A percentile compares a stretch with the other conserved stretches of the same genome.
phyloP scores from a whole-genome alignment of 441 rosid species.

The Kokia cookei region DNA sequence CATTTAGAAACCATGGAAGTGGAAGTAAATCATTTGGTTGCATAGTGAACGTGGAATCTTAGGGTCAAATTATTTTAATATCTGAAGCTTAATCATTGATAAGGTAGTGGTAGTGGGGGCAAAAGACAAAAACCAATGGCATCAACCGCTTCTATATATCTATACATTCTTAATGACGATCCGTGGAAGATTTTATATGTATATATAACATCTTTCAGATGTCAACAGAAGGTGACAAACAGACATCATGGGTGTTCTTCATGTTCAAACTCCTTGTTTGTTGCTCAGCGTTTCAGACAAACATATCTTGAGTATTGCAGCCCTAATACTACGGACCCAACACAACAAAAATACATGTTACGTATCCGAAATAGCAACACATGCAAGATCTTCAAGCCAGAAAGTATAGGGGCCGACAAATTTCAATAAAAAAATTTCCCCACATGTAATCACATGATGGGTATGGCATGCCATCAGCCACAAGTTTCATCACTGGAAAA shows the following conservation, averaged over 20 bases:
- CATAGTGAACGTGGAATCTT: not conserved
- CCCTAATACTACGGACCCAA: not conserved
- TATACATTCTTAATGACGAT: not conserved
- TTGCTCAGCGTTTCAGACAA: not conserved
- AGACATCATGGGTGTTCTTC: not conserved
- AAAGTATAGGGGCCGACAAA: constrained; percentile 11
- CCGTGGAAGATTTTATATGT: not conserved
- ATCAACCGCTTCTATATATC: not conserved
- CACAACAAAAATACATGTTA: not conserved
- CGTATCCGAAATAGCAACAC: not conserved
- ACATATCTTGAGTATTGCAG: not conserved
- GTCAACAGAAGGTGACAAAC: not conserved
- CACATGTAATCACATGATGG: constrained; percentile 67
- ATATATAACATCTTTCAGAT: not conserved
- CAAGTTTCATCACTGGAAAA: constrained; percentile 7
- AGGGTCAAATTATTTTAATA: not conserved
- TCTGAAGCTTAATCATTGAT: not conserved
- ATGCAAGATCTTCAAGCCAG: not conserved
- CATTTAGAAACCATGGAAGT: not conserved
- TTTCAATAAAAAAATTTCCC: constrained; percentile 14
- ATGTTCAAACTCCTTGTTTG: not conserved
- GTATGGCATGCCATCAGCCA: constrained; percentile 32
- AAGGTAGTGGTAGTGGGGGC: not conserved
- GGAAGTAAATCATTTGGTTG: not conserved
- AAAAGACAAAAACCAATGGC: not conserved